Conservation (phyloP, 768 basidiomycete species). For the Suillus spraguei region DNA sequence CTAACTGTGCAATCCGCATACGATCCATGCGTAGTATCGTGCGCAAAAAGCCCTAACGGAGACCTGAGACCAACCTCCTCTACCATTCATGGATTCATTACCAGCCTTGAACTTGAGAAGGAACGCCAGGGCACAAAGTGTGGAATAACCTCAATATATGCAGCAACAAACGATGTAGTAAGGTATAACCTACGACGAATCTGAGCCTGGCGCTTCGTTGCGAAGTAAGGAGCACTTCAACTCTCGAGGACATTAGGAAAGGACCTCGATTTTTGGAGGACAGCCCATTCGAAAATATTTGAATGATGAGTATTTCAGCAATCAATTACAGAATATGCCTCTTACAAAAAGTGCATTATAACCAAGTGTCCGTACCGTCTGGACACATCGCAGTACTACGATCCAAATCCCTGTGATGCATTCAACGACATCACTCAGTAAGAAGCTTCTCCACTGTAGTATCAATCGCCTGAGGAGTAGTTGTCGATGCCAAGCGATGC, state of each 20-base stretch:
- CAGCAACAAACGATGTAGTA: not conserved
- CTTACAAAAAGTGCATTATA: not conserved
- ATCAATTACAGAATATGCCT: not conserved
- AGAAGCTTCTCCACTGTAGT: slow-evolving; percentile 65
- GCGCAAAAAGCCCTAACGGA: not conserved
- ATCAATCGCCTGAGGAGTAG: slow-evolving; percentile 66
- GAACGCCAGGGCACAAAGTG: too few relatives aligned
- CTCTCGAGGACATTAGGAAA: not conserved
- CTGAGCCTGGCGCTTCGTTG: not conserved
- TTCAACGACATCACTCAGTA: slow-evolving; percentile 19
- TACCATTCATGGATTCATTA: too few relatives aligned
- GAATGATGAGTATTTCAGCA: not conserved
- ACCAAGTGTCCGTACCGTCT: not conserved
- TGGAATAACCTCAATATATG: too few relatives aligned
- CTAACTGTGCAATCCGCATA: not conserved
- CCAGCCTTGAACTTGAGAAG: too few relatives aligned
- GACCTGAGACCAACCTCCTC: too few relatives aligned
- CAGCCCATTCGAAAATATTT: not conserved
- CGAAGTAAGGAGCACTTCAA: not conserved
- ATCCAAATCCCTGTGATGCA: not conserved
- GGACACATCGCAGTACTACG: not conserved
- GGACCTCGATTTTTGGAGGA: not conserved
- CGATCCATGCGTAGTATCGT: not conserved
- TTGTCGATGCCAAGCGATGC: slow-evolving; percentile 76
- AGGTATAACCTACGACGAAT: not conserved